Percentiles rank a stretch among this genome's conserved stretches.
Evolutionary conservation across 495 filamentous ascomycete genomes (phyloP).

Genomic region (Xylaria grammica): DNA sequence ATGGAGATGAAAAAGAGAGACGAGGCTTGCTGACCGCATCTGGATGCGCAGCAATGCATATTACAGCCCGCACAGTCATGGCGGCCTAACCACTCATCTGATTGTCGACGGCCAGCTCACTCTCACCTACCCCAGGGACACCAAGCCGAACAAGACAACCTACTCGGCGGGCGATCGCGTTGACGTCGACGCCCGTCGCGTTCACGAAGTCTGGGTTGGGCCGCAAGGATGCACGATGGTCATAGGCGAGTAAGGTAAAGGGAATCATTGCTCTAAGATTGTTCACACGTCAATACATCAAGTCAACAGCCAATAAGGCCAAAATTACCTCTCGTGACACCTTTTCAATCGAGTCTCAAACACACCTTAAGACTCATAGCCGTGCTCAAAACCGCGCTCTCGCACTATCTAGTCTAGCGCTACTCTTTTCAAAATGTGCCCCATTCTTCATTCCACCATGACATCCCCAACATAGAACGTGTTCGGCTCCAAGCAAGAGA

Average conservation of each 20-base stretch:
- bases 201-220: constrained; percentile 88
- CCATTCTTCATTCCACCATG: too few species aligned
- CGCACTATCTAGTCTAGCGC: too few species aligned
- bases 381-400: too few species aligned
- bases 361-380: neutral
- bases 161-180: constrained; percentile 70
- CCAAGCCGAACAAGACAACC: constrained; percentile 64
- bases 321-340: neutral
- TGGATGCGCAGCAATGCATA: constrained; percentile 58
- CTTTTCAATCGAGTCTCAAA: neutral
- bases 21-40: constrained; percentile 20
- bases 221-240: constrained; percentile 80
- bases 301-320: neutral
- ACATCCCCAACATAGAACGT: too few species aligned
- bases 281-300: neutral
- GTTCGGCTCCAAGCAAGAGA: too few species aligned
- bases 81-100: constrained; percentile 73
- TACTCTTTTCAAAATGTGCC: too few species aligned
- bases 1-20: constrained; percentile 12
- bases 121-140: constrained; percentile 74
- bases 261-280: neutral
- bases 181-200: constrained; percentile 73
- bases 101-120: constrained; percentile 74
- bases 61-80: constrained; percentile 77
- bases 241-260: constrained; percentile 70